Evolutionary conservation across 2,329 filamentous ascomycete species (phyloP), one percentile per base, ranked within the genome.

Genomic region (Colletotrichum cuscutae): DNA sequence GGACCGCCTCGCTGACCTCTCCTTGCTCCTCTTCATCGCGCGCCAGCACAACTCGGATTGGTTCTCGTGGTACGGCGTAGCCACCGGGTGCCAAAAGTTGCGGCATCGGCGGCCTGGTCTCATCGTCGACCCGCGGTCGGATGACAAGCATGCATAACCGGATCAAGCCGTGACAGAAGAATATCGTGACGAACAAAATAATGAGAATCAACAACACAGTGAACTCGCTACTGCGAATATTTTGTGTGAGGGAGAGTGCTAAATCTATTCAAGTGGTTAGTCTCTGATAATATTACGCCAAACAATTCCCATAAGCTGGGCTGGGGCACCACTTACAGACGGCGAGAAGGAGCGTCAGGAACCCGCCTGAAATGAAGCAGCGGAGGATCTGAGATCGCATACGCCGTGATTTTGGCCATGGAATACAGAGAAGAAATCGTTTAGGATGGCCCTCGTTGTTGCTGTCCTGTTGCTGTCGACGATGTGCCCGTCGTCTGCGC

Each of bases 81-180:
- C 91, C 91, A 13, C 89, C 87, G 3, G 88, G 86, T 1, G 87
- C 88, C 56, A 86, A 83, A 77, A 89, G 86, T 57, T 87, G 84
- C 13, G 81, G 79, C 53, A 80, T 71, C 19, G 75, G 69, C 63
- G 75, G 72, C 22, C 76, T 72, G 57, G 75, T 61, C 49, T 73
- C 68, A n/a, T 74, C 73, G 37, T 77, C 65, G 15, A 65, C 42
- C 19, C 64, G 71, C 82, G 86, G 86, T 46, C 86, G 87, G 67
- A 91, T 82, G 15, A 92, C 82, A 60, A 93, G 81, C 82, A 97
- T 88, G 81, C 90, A 92, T 4, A 97, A 86, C 22, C 93, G 91
- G 70, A 97, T 89, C 19, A 97, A 84, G 54, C 91, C 90, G 82
- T 97, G 94, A 78, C 91, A 93, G 86, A 97, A 97, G 82, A 97